Evolutionary conservation across 495 filamentous ascomycete species (phyloP), one percentile per base, ranked within the genome.

Genomic region (Aspergillus affinis): DNA sequence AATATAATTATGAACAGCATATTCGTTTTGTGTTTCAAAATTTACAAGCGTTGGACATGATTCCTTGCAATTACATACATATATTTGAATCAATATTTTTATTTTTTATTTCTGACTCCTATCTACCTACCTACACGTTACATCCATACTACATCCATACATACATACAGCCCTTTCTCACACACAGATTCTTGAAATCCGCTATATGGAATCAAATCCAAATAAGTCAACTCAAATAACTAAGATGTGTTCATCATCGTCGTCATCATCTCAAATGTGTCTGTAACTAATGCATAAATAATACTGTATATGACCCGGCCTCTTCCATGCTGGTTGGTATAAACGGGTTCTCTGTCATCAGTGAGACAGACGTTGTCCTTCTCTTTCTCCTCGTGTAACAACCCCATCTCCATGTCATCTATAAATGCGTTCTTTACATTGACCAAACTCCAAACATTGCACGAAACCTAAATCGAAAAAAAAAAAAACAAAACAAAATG

Each of bases 371-470:
- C 26, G 26, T 17, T 50, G 57, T 65, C 55, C 53, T 51, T 63
- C 63, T 62, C 61, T 59, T 55, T n/a, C n/a, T n/a, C n/a, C n/a
- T n/a, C n/a, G n/a, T n/a, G n/a, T 63, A 41, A 32, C 29, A 4
- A 32, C 59, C 48, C 13, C 26, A 61, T 27, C 48, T 57, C 59
- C 64, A 65, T 47, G 58, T 59, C 59, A 59, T 69, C 62, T 65
- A 69, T 73, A 61, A 66, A 69, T 66, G 66, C 67, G 61, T 48
- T 58, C 46, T 58, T 51, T 41, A 41, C 36, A 59, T 68, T 53
- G 67, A 68, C 66, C 69, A 54, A 76, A 73, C 70, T 71, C 71
- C 71, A 69, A 70, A 69, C 63, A 48, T 56, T 19, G 13, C 46
- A 17, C 48, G 23, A 26, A 20, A 20, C 48, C 47, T 49, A 49